Conservation (phyloP, 805 yeast species). For the Priceomyces castillae region DNA sequence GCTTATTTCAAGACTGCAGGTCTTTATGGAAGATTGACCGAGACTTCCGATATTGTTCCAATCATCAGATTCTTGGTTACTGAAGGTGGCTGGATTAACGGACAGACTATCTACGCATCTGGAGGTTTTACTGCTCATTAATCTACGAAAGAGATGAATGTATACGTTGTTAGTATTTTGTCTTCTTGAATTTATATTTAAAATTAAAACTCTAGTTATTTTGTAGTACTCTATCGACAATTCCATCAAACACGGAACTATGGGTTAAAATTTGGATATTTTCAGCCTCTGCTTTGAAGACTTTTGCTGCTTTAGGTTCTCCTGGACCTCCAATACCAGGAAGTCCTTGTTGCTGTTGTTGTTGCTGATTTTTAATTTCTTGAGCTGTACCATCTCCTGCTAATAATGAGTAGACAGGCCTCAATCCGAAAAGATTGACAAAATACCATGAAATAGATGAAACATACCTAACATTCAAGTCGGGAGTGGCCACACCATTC, state of each 20-base stretch:
- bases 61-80: constrained; percentile 57
- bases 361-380: constrained; percentile 44
- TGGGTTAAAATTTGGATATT: constrained; percentile 63
- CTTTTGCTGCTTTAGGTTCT: constrained; percentile 58
- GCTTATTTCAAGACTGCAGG: constrained; percentile 55
- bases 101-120: constrained; percentile 62
- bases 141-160: not conserved
- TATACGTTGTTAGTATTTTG: not conserved
- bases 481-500: constrained; percentile 77
- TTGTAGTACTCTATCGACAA: constrained; percentile 53
- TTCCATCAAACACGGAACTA: constrained; percentile 48
- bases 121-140: constrained; percentile 68
- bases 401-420: constrained; percentile 71
- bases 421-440: constrained; percentile 79
- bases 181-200: not conserved
- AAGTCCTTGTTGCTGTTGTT: constrained; percentile 37
- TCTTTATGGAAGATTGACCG: constrained; percentile 50
- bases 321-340: constrained; percentile 51
- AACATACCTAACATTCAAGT: constrained; percentile 88
- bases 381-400: constrained; percentile 53
- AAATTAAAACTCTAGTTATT: not conserved
- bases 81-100: constrained; percentile 69
- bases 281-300: constrained; percentile 71
- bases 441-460: constrained; percentile 95
- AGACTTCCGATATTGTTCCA: constrained; percentile 61